Evolutionary conservation across 768 basidiomycete species (phyloP), one percentile per base, ranked within the genome.

Genomic region (Pilatotrama ljubarskyi): DNA sequence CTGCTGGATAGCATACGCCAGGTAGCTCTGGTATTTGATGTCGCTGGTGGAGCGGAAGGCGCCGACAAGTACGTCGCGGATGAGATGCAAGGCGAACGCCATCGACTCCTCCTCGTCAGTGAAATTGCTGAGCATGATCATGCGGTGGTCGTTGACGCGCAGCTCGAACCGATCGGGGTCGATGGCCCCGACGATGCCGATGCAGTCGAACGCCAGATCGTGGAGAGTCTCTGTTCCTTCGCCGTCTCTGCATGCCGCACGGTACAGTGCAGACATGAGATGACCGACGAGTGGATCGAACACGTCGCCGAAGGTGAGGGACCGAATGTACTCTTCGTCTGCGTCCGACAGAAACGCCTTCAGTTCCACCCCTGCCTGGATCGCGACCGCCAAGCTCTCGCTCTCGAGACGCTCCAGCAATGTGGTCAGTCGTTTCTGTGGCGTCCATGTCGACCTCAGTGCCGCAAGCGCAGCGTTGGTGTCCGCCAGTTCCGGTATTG

Each of bases 41-140:
- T 98, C 96, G 70, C 94, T 96, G 0, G 96, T 95, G 3, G 95
- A 91, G 1, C 91, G 87, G 74, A 94, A 98, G 1, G 92, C 90
- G 20, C 88, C 87, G 17, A 96, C 93, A 2, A 99, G 84, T 3
- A 95, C 80, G 58, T 95, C 86, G 50, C 80, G 78, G 58, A 99
- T 90, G 42, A 98, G 85, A 72, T 96, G 90, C 24, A 94, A 73
- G 1, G 88, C 94, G 69, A 99, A 98, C 6, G 77, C 64, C 48
- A 86, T 75, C 0, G 91, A 82, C 72, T 98, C 95, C 14, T 77
- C 77, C 49, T 89, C 85, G 64, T 95, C 89, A 0, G 77, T 77
- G 70, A 94, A 97, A 70, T 98, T 95, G 68, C 81, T 83, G 60
- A 86, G 77, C 48, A 98, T 80, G 46, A 94, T 81, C 75, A 91